Evolutionary conservation across 768 basidiomycete genomes (phyloP), one percentile per base, ranked within the genome.

Genomic region (Boletus sensibilis): DNA sequence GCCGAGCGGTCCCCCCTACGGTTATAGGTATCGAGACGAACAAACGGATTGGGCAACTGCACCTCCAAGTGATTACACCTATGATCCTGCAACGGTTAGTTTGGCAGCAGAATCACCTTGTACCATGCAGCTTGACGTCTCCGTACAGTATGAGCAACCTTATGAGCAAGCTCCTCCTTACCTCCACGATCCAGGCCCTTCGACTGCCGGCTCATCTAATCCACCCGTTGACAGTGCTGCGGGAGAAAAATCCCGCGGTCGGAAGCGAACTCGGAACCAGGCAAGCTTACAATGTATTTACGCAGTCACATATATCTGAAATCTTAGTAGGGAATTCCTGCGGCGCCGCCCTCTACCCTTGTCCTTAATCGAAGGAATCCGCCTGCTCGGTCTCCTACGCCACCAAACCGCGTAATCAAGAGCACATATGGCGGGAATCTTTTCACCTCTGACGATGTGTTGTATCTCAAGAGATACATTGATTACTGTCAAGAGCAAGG

Each of bases 401-500:
- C 92, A 13, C 92, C 92, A 20, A 83, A 81, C 6, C 83, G 90
- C 16, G 86, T 92, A 21, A 85, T 94, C 67, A 92, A 91, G 72
- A 93, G 91, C 64, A 92, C 91, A 0, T 93, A 92, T 64, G 92
- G 92, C 42, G 92, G 92, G 14, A 93, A 94, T 66, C 69, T 92
- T 38, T 94, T 94, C 65, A 94, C 92, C 0, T 79, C 86, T 2
- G 92, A 93, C 46, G 92, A 94, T 66, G 83, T 94, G 40, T 53
- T 82, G 35, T 94, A 93, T 68, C 79, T 94, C 58, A 91, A 92
- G 66, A 87, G 85, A 67, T 94, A 94, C 67, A 94, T 94, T 44
- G 90, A 92, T 62, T 94, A 92, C 64, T 94, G 92, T 65, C 90
- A 92, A 64, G 90, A 92, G 53, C 88, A 92, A 69, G 91, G 92